phyloP scores from a whole-genome alignment of 805 yeast species.

The Candida argentea region DNA sequence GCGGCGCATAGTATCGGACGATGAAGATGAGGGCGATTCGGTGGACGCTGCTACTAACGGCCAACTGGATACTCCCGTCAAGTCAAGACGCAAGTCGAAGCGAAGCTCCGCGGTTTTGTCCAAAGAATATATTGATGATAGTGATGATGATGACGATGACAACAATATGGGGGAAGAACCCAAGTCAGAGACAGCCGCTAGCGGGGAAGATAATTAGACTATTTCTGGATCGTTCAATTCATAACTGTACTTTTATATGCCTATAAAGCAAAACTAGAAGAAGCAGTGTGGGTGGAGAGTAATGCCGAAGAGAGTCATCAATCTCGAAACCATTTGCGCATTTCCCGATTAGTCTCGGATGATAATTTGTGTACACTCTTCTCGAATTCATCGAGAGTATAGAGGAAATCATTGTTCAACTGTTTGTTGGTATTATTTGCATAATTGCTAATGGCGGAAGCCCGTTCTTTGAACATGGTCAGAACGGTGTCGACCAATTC shows the following conservation, averaged over 20 bases:
- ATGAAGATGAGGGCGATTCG: conserved; percentile 30
- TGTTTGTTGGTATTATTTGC: conserved; percentile 47
- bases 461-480: conserved; percentile 52
- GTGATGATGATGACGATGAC: conserved; percentile 35
- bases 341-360: conserved; percentile 35
- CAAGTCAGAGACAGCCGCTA: conserved; percentile 13
- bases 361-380: conserved; percentile 45
- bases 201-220: conserved; percentile 13
- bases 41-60: too few relatives aligned
- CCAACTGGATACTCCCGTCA: conserved; percentile 27
- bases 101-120: conserved; percentile 21
- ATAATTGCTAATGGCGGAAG: conserved; percentile 61
- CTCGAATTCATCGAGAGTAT: conserved; percentile 71
- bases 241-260: conserved; percentile 2
- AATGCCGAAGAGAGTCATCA: conserved; percentile 1
- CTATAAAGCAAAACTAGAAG: neutral
- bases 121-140: conserved; percentile 30
- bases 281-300: conserved; percentile 1
- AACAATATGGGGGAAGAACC: conserved; percentile 18
- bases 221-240: neutral
- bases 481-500: conserved; percentile 43
- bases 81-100: conserved; percentile 22
- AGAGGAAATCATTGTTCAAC: conserved; percentile 42
- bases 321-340: conserved; percentile 27
- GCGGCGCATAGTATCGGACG: conserved; percentile 21